Conservation (phyloP, 345 rosid species). For the Xanthoceras sorbifolium region DNA sequence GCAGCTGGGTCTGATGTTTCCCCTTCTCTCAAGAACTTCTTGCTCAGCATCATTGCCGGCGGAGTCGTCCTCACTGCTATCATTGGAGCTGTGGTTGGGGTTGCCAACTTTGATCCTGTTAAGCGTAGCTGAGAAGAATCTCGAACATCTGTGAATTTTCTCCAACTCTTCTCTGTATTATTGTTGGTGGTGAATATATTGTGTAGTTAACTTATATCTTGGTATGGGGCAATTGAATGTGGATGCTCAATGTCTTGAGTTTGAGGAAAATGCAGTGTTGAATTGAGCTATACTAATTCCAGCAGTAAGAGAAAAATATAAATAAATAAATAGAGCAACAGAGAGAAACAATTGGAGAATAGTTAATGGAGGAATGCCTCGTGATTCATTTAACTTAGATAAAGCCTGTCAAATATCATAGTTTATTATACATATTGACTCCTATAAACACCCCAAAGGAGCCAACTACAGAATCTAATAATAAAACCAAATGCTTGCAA, state of each 20-base stretch:
- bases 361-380: constrained; percentile 39
- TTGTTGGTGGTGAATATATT: background rate
- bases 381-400: constrained; percentile 21
- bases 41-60: constrained; percentile 85
- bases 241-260: background rate
- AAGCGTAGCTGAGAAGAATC: constrained; percentile 53
- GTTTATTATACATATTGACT: constrained; percentile 16
- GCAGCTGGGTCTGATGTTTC: constrained; percentile 68
- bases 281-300: background rate
- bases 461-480: constrained; percentile 10
- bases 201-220: background rate
- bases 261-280: background rate
- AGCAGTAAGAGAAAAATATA: background rate
- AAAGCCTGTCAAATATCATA: constrained; percentile 18
- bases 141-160: constrained; percentile 8
- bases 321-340: background rate
- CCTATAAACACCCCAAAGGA: constrained; percentile 28
- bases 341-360: background rate
- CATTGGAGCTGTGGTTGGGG: constrained; percentile 74
- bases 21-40: constrained; percentile 91
- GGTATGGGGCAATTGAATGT: background rate
- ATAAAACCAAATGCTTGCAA: constrained; percentile 21
- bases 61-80: constrained; percentile 60
- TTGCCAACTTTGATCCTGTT: constrained; percentile 78
- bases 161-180: background rate